Evolutionary conservation across 768 basidiomycete genomes (phyloP), one percentile per base, ranked within the genome.

Genomic region (Boletus vermiculosoides): DNA sequence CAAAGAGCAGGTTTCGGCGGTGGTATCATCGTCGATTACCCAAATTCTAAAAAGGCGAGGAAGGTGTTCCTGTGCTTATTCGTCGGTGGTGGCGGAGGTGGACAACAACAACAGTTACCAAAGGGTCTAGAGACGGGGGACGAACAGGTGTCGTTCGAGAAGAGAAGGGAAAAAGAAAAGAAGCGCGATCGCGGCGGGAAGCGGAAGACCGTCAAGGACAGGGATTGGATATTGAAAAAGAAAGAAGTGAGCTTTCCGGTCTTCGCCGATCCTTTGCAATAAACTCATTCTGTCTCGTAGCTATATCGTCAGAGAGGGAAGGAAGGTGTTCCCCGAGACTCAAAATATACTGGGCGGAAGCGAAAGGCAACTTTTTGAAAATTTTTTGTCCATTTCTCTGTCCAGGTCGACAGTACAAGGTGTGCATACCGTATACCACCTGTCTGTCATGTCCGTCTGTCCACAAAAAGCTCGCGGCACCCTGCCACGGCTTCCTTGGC

Each of bases 1-100:
- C 93, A 94, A 67, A 88, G 86, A 64, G 94, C 96, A 8, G 97
- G 97, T 2, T 99, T 99, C 71, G 94, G 94, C 5, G 97, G 97
- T 52, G 97, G 97, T 58, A 74, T 99, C 36, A 90, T 98, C 23
- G 91, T 99, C 39, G 97, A 99, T 75, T 99, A 94, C 70, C 95
- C 96, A 1, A 97, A 98, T 74, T 95, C 93, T 0, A 91, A 90
- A 66, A 99, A 95, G 73, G 96, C 94, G 22, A 85, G 83, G 66
- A 99, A 98, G 74, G 88, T 98, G 55, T 99, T 94, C 71, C 68
- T 99, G 56, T 95, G 94, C 69, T 76, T 99, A 54, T 92, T 92
- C 71, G 92, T 97, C 4, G 97, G 96, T 31, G 80, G 85, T 18
- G 90, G 88, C 12, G 85, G 83, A 13, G 69, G 66, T 5, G 72